Evolutionary conservation across 2,329 filamentous ascomycete species (phyloP).

Genomic region (Fusarium newnesense): DNA sequence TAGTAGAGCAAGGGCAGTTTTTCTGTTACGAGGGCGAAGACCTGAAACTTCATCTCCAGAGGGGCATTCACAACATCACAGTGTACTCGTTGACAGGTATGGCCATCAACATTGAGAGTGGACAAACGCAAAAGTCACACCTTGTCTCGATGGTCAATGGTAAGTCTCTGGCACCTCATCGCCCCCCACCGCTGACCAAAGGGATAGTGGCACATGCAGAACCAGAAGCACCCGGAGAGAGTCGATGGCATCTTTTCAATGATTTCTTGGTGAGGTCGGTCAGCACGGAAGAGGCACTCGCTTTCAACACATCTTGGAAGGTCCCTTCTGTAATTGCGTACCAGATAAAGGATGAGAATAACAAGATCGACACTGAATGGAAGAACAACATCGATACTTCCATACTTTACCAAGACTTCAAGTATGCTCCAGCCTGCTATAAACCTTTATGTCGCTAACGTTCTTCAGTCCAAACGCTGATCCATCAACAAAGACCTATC

Average conservation of each 20-base stretch:
- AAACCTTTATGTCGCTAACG: constrained; percentile 10
- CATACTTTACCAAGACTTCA: constrained; percentile 79
- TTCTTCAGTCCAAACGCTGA: constrained; percentile 53
- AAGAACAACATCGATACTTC: constrained; percentile 85
- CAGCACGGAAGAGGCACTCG: constrained; percentile 82
- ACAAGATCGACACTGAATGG: constrained; percentile 87
- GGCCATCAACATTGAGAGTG: constrained; percentile 88
- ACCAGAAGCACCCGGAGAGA: constrained; percentile 65
- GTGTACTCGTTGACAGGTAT: constrained; percentile 93
- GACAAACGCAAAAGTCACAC: constrained; percentile 87
- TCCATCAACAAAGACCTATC: constrained; percentile 64
- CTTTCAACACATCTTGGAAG: constrained; percentile 94
- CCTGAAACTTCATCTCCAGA: constrained; percentile 80
- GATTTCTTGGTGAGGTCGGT: constrained; percentile 92
- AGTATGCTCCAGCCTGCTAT: constrained; percentile 50
- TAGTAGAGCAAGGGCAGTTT: constrained; percentile 90
- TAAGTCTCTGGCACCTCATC: constrained; percentile 35
- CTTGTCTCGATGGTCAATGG: constrained; percentile 92
- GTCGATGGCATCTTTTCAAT: constrained; percentile 96
- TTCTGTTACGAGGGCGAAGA: constrained; percentile 96
- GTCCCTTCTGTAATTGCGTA: constrained; percentile 87
- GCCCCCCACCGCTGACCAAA: constrained; percentile 38
- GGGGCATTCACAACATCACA: constrained; percentile 81
- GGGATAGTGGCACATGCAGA: constrained; percentile 72
- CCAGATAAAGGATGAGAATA: constrained; percentile 83